Percentiles rank a stretch among this genome's conserved stretches.
phyloP scores from a whole-genome alignment of 2,329 filamentous ascomycete species.

The Geosmithia putterillii region DNA sequence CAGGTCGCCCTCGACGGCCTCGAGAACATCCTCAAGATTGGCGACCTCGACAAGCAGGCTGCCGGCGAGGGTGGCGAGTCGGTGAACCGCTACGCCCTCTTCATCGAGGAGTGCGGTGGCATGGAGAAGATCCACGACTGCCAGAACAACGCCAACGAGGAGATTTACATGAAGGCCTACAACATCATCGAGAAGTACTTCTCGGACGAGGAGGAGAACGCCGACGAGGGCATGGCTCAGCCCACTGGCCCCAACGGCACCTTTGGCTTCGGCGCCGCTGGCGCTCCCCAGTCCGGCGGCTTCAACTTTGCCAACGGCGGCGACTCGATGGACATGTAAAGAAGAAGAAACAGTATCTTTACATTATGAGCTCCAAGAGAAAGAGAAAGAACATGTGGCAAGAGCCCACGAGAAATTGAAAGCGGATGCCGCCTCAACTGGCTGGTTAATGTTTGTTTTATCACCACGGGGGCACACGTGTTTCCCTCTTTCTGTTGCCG shows the following conservation, averaged over 20 bases:
- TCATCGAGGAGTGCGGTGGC: slow-evolving; percentile 95
- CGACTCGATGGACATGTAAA: slow-evolving; percentile 55
- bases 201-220: slow-evolving; percentile 93
- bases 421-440: neutral
- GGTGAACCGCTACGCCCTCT: slow-evolving; percentile 94
- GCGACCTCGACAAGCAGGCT: slow-evolving; percentile 94
- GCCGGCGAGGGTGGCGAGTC: slow-evolving; percentile 60
- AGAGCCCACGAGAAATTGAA: neutral
- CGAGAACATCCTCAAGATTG: slow-evolving; percentile 99
- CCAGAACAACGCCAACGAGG: slow-evolving; percentile 99
- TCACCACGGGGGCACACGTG: neutral
- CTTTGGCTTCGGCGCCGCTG: slow-evolving; percentile 67
- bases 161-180: slow-evolving; percentile 99
- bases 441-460: neutral
- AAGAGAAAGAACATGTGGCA: neutral
- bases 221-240: slow-evolving; percentile 68
- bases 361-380: neutral
- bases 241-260: slow-evolving; percentile 55
- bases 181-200: slow-evolving; percentile 99
- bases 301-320: slow-evolving; percentile 84
- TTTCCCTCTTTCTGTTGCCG: neutral
- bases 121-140: slow-evolving; percentile 99
- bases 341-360: no score
- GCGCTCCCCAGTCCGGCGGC: slow-evolving; percentile 52
- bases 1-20: slow-evolving; percentile 95